Conservation (phyloP, 176 grass and related monocot genomes). For the Miscanthus lutarioriparius region DNA sequence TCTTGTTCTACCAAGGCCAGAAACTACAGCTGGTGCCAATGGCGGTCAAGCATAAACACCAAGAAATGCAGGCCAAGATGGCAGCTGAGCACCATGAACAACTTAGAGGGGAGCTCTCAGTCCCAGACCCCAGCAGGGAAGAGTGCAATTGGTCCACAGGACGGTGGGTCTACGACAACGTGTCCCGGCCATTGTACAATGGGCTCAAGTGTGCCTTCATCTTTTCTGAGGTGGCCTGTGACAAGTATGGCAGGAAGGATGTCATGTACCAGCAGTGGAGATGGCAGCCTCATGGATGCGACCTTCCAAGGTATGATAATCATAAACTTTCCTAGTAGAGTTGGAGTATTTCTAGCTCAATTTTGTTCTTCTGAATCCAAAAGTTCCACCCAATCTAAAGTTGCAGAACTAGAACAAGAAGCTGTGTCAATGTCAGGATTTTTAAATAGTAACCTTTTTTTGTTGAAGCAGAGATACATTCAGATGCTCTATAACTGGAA, state of each 20-base stretch:
- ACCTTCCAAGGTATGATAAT: constrained; percentile 67
- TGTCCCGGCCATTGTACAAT: constrained; percentile 54
- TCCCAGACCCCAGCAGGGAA: background rate
- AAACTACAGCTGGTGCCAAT: constrained; percentile 38
- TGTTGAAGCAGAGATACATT: background rate
- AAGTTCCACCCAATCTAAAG: background rate
- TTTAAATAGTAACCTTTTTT: background rate
- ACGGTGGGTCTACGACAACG: constrained; percentile 68
- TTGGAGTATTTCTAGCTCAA: background rate
- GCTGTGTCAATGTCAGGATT: background rate
- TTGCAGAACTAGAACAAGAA: background rate
- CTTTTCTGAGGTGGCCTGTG: constrained; percentile 70
- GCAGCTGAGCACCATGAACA: constrained; percentile 22
- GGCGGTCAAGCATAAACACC: constrained; percentile 9
- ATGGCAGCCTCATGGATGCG: constrained; percentile 80
- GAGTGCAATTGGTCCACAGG: constrained; percentile 61
- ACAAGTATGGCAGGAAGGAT: constrained; percentile 73
- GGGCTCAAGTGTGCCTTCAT: constrained; percentile 66
- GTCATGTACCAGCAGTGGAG: constrained; percentile 87
- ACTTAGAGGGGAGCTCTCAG: background rate
- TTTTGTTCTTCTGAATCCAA: background rate
- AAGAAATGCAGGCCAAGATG: constrained; percentile 28
- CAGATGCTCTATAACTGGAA: background rate
- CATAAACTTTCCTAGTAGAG: background rate
- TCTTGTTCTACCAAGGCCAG: constrained; percentile 48